Conservation (phyloP, 2,329 filamentous ascomycete species). For the Tolypocladium inflatum region DNA sequence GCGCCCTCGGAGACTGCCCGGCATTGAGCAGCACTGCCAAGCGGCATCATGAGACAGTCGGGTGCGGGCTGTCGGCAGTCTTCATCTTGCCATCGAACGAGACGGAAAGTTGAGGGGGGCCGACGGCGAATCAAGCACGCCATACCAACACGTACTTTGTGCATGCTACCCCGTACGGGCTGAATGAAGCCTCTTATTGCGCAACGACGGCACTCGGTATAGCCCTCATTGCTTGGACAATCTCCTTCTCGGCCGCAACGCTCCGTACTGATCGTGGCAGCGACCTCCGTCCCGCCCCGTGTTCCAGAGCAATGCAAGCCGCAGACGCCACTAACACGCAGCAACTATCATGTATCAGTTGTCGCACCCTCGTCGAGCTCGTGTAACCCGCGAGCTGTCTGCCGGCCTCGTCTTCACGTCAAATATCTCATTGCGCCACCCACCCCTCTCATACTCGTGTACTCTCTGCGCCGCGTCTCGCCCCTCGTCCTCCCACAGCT, state of each 20-base stretch:
- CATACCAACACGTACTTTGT: neutral
- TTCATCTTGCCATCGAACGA: neutral
- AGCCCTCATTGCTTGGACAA: neutral
- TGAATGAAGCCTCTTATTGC: neutral
- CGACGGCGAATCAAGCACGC: neutral
- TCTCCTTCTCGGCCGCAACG: no score
- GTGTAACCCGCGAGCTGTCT: neutral
- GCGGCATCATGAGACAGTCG: neutral
- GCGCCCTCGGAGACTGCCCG: neutral
- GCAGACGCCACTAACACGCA: neutral
- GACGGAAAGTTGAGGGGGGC: neutral
- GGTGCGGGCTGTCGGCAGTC: neutral
- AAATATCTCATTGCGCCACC: conserved; percentile 85
- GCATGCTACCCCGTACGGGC: no score
- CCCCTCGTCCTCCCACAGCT: conserved; percentile 81
- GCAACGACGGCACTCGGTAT: neutral
- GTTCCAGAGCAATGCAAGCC: neutral
- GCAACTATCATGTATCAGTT: neutral
- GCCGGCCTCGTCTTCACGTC: conserved; percentile 31
- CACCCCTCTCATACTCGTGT: conserved; percentile 59
- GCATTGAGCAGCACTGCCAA: neutral
- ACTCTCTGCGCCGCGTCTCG: conserved; percentile 60
- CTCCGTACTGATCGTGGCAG: neutral
- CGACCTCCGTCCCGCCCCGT: neutral
- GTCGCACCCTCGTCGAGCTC: neutral